Evolutionary conservation across 2,329 filamentous ascomycete species (phyloP).

Genomic region (Atkinsonella hypoxylon): DNA sequence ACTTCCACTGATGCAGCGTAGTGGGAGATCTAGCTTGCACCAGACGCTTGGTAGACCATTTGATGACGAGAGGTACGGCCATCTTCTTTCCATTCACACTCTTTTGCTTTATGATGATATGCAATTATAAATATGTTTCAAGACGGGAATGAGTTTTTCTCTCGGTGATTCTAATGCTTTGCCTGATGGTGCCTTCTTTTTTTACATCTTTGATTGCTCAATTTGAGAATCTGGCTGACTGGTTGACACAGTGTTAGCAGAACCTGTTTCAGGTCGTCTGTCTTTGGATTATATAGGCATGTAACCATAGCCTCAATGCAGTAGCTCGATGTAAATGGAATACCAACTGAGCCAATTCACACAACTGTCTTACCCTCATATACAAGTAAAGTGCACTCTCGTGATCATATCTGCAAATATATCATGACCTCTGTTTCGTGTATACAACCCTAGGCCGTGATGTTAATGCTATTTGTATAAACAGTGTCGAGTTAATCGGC

Average conservation of each 20-base stretch:
- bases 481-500: no score
- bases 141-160: slow-evolving; percentile 24
- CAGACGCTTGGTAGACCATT: background rate
- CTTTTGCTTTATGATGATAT: slow-evolving; percentile 9
- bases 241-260: background rate
- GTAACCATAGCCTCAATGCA: no score
- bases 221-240: background rate
- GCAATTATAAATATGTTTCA: slow-evolving; percentile 22
- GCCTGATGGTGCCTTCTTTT: background rate
- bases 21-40: background rate
- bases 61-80: background rate
- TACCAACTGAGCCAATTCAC: no score
- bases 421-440: no score
- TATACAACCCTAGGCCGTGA: no score
- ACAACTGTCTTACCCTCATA: no score
- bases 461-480: no score
- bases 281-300: no score
- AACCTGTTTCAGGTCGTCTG: no score
- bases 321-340: no score
- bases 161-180: slow-evolving; percentile 19
- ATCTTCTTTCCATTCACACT: background rate
- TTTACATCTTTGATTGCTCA: background rate
- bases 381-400: no score
- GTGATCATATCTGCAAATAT: no score
- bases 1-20: slow-evolving; percentile 10